phyloP scores from a whole-genome alignment of 768 basidiomycete species.

The Mycena vitilis region DNA sequence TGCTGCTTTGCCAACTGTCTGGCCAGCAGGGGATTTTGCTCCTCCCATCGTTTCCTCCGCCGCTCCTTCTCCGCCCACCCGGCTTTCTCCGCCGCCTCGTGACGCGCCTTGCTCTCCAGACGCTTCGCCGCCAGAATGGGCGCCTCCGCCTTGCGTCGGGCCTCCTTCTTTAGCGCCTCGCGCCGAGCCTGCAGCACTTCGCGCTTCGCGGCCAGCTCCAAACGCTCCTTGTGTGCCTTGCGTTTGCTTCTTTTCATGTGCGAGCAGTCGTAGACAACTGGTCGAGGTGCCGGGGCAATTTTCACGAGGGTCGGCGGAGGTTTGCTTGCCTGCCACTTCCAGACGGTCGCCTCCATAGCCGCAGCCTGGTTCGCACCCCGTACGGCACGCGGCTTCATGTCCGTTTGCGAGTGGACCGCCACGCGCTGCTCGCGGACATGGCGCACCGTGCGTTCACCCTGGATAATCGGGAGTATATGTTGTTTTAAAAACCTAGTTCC shows the following conservation, averaged over 20 bases:
- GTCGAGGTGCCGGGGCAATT: neutral
- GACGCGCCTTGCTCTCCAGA: constrained; percentile 8
- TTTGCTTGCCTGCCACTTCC: constrained; percentile 26
- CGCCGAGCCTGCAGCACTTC: constrained; percentile 6
- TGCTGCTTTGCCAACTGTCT: constrained; percentile 12
- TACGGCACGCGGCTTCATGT: neutral
- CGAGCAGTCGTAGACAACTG: constrained; percentile 34
- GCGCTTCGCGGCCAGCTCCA: constrained; percentile 26
- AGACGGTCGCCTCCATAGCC: constrained; percentile 15
- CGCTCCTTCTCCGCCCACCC: constrained; percentile 11
- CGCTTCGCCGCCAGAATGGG: neutral
- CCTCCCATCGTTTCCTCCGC: constrained; percentile 22
- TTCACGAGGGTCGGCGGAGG: constrained; percentile 5
- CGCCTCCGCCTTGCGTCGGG: constrained; percentile 5
- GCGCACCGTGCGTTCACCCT: constrained; percentile 20
- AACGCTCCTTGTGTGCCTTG: constrained; percentile 26
- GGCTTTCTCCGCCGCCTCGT: constrained; percentile 23
- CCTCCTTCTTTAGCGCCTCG: neutral
- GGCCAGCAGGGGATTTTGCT: constrained; percentile 14
- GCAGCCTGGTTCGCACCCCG: neutral
- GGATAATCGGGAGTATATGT: constrained; percentile 28
- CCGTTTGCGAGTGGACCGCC: neutral
- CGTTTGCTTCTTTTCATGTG: constrained; percentile 36
- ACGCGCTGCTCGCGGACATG: constrained; percentile 31
- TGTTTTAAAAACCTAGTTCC: constrained; percentile 31